phyloP scores from a whole-genome alignment of 768 basidiomycete genomes.

The Leucosporidium yakuticum region DNA sequence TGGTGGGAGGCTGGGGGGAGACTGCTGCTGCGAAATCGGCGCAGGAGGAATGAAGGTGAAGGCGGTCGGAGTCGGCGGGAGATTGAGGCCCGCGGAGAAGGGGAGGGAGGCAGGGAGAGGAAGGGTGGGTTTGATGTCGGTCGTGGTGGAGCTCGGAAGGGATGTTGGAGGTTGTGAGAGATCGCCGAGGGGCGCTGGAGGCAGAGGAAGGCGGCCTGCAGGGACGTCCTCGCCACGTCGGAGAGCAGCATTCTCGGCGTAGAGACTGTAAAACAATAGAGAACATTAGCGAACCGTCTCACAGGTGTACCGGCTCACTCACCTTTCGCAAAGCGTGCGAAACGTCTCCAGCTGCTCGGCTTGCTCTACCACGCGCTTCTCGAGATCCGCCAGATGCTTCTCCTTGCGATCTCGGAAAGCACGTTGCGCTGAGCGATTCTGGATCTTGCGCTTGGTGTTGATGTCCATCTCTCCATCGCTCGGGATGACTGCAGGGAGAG shows the following conservation, averaged over 20 bases:
- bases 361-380: slow-evolving; percentile 81
- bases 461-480: neutral
- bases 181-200: neutral
- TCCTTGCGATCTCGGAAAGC: slow-evolving; percentile 97
- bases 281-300: too few species aligned
- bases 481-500: neutral
- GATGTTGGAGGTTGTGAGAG: too few species aligned
- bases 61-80: neutral
- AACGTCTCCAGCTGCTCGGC: slow-evolving; percentile 65
- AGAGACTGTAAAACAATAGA: neutral
- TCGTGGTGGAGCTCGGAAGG: neutral
- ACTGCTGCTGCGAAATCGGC: neutral
- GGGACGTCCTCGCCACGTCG: slow-evolving; percentile 16
- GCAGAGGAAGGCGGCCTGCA: neutral
- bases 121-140: slow-evolving; percentile 3
- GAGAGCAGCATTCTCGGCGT: slow-evolving; percentile 19
- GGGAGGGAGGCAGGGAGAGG: neutral
- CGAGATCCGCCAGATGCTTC: slow-evolving; percentile 92
- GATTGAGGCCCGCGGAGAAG: neutral
- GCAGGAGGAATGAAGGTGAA: neutral
- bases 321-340: slow-evolving; percentile 8
- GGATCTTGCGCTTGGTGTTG: slow-evolving; percentile 74
- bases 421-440: slow-evolving; percentile 92
- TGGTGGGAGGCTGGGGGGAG: neutral
- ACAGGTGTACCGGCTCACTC: neutral